phyloP scores from a whole-genome alignment of 1,284 basidiomycete species.

The Meira nashicola region DNA sequence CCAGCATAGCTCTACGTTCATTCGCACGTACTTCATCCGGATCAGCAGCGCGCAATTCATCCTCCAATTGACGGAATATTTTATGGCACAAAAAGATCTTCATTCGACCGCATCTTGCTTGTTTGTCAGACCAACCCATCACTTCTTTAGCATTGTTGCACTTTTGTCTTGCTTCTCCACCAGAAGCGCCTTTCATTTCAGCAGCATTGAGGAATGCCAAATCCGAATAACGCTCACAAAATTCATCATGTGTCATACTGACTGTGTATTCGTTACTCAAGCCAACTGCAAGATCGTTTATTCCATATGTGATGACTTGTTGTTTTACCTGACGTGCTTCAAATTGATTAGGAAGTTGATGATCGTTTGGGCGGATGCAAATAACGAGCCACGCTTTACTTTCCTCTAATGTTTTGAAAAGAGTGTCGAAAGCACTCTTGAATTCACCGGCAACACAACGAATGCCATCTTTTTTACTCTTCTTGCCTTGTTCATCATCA shows the following conservation, averaged over 20 bases:
- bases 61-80: slow-evolving; percentile 85
- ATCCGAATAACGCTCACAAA: slow-evolving; percentile 63
- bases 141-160: slow-evolving; percentile 58
- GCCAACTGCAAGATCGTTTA: slow-evolving; percentile 64
- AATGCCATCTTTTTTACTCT: slow-evolving; percentile 20
- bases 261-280: slow-evolving; percentile 56
- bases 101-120: slow-evolving; percentile 69
- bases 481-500: slow-evolving; percentile 5
- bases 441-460: slow-evolving; percentile 81
- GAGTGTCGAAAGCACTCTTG: slow-evolving; percentile 70
- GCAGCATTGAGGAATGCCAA: slow-evolving; percentile 36
- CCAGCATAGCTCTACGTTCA: slow-evolving; percentile 62
- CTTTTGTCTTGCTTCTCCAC: slow-evolving; percentile 55
- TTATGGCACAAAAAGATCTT: slow-evolving; percentile 84
- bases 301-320: slow-evolving; percentile 75
- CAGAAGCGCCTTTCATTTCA: slow-evolving; percentile 57
- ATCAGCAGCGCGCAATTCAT: slow-evolving; percentile 66
- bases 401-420: slow-evolving; percentile 84
- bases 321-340: slow-evolving; percentile 87
- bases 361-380: slow-evolving; percentile 89
- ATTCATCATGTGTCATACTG: slow-evolving; percentile 80
- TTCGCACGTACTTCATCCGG: slow-evolving; percentile 61
- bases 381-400: slow-evolving; percentile 88
- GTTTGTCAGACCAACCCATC: slow-evolving; percentile 65
- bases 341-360: slow-evolving; percentile 84